Base-by-base conservation (phyloP, 202 grass and related monocot species). In the Eragrostis tef region DNA sequence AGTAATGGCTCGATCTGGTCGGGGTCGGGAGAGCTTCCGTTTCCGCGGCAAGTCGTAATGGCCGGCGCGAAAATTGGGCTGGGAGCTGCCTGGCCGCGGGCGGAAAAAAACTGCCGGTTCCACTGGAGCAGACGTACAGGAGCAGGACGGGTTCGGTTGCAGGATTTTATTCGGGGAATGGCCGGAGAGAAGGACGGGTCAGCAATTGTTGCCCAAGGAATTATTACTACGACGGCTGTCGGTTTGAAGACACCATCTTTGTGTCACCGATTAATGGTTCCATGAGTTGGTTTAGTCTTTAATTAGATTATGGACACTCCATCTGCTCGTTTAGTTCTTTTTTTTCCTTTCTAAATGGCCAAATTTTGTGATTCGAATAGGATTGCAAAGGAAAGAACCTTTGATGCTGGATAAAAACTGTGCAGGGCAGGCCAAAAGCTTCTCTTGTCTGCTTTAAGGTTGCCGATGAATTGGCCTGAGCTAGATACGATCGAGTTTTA, bases 361-460 rank as follows among this genome's bases (percentile, higher is more conserved):
- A 57, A 11, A 21, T 22, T 45, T 11, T 58, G 54, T 10, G n/a
- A 21, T 7, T 57, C 53, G 6, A 57, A 61, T 13, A 26, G 13
- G 11, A 25, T 27, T 13, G 24, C n/a, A 10, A 11, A 52, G 48
- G 11, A 12, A 41, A 41, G 19, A 13, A 41, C 31, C 31, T 34
- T 34, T 34, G 31, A 34, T 34, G 2, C 31, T 34, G 31, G 31
- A 34, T 4, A 4, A 34, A 34, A 34, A 34, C 31, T 44, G 48
- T 17, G 29, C 6, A 19, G 77, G 6, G n/a, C 8, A 42, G 27
- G 13, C 63, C 20, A 59, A 4, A 36, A 36, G 47, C 24, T n/a
- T 17, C 61, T 58, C 67, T 39, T 72, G 67, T 62, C 54, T 62
- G 41, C 43, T 60, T 44, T 48, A 52, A 64, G 26, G 11, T 52